Evolutionary conservation across 257 asterid genomes (phyloP).

Genomic region (Scutellaria minor): DNA sequence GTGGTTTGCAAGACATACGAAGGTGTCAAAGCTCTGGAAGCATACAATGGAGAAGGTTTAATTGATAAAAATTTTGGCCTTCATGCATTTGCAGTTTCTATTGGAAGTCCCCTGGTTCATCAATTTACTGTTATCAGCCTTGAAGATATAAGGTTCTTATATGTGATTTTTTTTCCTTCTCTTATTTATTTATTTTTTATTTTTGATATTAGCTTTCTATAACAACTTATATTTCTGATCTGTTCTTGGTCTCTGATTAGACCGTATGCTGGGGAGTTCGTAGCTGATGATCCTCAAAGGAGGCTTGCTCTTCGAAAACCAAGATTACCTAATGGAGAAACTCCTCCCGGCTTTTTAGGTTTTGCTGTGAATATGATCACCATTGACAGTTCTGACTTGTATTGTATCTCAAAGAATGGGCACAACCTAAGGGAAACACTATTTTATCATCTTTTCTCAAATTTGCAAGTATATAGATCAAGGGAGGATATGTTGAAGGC

Average conservation of each 20-base stretch:
- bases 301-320: conserved; percentile 78
- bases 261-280: conserved; percentile 63
- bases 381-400: conserved; percentile 56
- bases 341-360: conserved; percentile 85
- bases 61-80: conserved; percentile 59
- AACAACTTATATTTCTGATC: conserved; percentile 18
- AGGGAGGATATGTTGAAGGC: conserved; percentile 82
- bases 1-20: conserved; percentile 75
- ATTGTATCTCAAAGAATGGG: conserved; percentile 47
- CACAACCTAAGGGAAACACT: conserved; percentile 80
- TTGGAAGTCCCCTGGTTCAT: conserved; percentile 55
- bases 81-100: conserved; percentile 68
- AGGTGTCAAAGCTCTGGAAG: conserved; percentile 70
- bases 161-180: background rate
- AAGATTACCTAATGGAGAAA: conserved; percentile 58
- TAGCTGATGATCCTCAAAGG: conserved; percentile 71
- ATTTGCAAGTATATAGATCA: conserved; percentile 79
- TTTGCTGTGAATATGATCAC: conserved; percentile 91
- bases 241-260: conserved; percentile 49
- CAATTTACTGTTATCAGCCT: conserved; percentile 72
- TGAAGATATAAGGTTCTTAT: conserved; percentile 62
- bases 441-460: conserved; percentile 74
- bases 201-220: background rate
- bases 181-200: background rate
- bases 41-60: conserved; percentile 62